Evolutionary conservation across 345 rosid genomes (phyloP).

Genomic region (Stellera chamaejasme): DNA sequence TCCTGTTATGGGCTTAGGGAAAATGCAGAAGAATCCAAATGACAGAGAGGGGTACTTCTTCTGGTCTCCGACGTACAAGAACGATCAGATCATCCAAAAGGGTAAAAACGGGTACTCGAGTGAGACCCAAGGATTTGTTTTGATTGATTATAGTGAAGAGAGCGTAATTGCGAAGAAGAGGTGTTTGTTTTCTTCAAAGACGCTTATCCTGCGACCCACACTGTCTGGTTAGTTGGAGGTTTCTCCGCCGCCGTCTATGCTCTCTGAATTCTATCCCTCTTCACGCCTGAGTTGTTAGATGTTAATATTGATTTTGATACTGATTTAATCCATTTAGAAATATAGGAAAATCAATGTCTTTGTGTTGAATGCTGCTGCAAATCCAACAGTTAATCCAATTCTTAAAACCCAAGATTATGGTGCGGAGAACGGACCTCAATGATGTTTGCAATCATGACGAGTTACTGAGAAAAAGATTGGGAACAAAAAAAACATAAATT

Average conservation of each 20-base stretch:
- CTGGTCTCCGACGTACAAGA: constrained; percentile 8
- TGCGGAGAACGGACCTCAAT: too few species aligned
- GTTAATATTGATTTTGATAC: too few species aligned
- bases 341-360: constrained; percentile 70
- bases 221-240: constrained; percentile 27
- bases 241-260: too few species aligned
- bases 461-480: too few species aligned
- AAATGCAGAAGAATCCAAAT: background rate
- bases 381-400: constrained; percentile 57
- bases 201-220: constrained; percentile 6
- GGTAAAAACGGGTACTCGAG: constrained; percentile 9
- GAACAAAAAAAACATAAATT: too few species aligned
- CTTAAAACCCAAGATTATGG: constrained; percentile 56
- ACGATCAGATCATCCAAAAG: background rate
- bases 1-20: background rate
- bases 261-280: too few species aligned
- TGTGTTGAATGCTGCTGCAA: constrained; percentile 79
- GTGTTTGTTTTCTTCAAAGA: constrained; percentile 26
- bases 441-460: too few species aligned
- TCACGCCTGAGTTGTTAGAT: too few species aligned
- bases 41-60: constrained; percentile 5
- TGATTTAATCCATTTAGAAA: too few species aligned
- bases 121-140: background rate
- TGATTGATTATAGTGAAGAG: background rate
- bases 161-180: constrained; percentile 23